Conservation (phyloP, 257 asterid species). For the Datura wrightii region DNA sequence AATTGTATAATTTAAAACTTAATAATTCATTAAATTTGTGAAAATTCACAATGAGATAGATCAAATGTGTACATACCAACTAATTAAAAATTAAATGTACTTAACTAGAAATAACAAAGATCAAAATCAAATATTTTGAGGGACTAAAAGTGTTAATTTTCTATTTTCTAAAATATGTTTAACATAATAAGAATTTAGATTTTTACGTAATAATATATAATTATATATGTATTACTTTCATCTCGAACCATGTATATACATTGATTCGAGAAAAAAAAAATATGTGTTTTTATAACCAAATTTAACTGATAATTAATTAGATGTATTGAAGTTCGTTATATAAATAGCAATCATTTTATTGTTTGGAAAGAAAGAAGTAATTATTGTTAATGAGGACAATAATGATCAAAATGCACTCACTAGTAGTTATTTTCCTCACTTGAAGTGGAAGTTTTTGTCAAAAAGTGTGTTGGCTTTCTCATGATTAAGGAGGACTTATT, state of each 20-base stretch:
- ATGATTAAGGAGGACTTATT: not conserved
- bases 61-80: not conserved
- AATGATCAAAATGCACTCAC: constrained; percentile 2
- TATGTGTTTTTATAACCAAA: not conserved
- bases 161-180: not conserved
- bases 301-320: not conserved
- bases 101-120: not conserved
- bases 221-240: not conserved
- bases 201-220: not conserved
- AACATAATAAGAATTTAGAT: not conserved
- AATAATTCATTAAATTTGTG: not conserved
- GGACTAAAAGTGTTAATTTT: not conserved
- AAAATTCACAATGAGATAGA: not conserved
- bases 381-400: not conserved
- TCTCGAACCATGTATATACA: not conserved
- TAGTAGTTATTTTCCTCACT: not conserved
- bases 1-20: not conserved
- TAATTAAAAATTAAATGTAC: not conserved
- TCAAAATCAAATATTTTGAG: not conserved
- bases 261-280: not conserved
- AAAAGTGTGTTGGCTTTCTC: not conserved
- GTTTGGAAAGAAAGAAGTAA: not conserved
- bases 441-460: not conserved
- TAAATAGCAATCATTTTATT: not conserved
- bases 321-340: not conserved